Conservation (phyloP, 441 rosid species). For the Mallotus repandus region DNA sequence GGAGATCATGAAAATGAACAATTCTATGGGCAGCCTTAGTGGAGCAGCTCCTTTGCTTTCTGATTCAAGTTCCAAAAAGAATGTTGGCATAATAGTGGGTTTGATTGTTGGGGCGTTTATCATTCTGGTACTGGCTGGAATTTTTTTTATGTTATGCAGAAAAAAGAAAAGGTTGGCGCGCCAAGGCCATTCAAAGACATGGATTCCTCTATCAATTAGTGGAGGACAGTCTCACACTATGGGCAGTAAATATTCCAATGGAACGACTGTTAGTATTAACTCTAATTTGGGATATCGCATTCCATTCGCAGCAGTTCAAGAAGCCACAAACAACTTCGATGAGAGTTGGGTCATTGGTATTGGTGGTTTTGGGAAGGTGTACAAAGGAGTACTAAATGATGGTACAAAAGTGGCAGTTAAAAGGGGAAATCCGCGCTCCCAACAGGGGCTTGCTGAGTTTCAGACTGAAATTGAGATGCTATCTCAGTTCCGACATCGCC, state of each 20-base stretch:
- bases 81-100: constrained; percentile 50
- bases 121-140: constrained; percentile 38
- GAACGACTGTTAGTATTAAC: constrained; percentile 55
- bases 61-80: constrained; percentile 44
- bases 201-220: constrained; percentile 67
- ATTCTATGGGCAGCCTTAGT: constrained; percentile 57
- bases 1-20: constrained; percentile 92
- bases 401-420: constrained; percentile 86
- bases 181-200: constrained; percentile 71
- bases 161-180: constrained; percentile 42
- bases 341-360: constrained; percentile 85
- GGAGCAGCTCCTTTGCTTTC: constrained; percentile 26
- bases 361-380: constrained; percentile 96
- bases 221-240: constrained; percentile 66
- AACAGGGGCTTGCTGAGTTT: constrained; percentile 92
- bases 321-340: constrained; percentile 82
- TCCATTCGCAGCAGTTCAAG: constrained; percentile 75
- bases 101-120: constrained; percentile 39
- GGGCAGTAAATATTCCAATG: constrained; percentile 68
- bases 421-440: constrained; percentile 88
- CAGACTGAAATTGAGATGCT: constrained; percentile 94
- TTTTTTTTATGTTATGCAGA: constrained; percentile 46
- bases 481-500: constrained; percentile 91
- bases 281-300: constrained; percentile 67
- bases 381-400: constrained; percentile 70